Evolutionary conservation across 2,329 filamentous ascomycete species (phyloP), one percentile per base, ranked within the genome.

Genomic region (Hymenoscyphus salicellus): DNA sequence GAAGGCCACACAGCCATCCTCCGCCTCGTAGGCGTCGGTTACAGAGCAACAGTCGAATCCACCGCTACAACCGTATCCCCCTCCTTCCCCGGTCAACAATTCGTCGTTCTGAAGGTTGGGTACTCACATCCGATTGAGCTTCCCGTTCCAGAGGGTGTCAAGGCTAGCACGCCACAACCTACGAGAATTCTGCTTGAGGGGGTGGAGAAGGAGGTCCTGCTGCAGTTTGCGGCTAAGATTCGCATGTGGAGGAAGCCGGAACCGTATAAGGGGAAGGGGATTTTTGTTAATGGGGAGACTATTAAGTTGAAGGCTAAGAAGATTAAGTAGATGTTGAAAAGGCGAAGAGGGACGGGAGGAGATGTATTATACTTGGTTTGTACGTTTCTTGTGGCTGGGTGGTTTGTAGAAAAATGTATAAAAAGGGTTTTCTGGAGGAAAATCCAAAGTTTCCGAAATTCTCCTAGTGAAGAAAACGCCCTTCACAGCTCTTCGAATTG

Each of bases 261-360:
- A 81, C 95, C 95, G 70, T 99, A 99, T 80, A 99, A 99, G 86
- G 95, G 95, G 71, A 98, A 99, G 87, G 95, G 95, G 73, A 96
- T 99, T 72, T 99, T 98, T 77, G 89, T 99, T 73, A 96, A 98
- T 75, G 92, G 93, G 69, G 93, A 99, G 84, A 97, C 93, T 33
- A 97, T 99, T 81, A 96, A 90, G 84, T 79, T 99, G 79, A 99
- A 99, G 89, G 90, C 92, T 75, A 99, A 97, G 89, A 95, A 94
- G 86, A 92, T 94, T 78, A 94, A 93, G 84, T 95, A 88, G 81
- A 32, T 76, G 71, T 49, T 32, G 46, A 26, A 65, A 52, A 28
- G 2, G 1, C 3, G 41, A 41, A 20, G 17, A 3, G 17, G 38
- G 60, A 26, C 5, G 30, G 49, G 38, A 59, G 46, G 38, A 58